Base-by-base conservation (phyloP, 2,329 filamentous ascomycete genomes). In the Ophiocordyceps camponoti-floridani region DNA sequence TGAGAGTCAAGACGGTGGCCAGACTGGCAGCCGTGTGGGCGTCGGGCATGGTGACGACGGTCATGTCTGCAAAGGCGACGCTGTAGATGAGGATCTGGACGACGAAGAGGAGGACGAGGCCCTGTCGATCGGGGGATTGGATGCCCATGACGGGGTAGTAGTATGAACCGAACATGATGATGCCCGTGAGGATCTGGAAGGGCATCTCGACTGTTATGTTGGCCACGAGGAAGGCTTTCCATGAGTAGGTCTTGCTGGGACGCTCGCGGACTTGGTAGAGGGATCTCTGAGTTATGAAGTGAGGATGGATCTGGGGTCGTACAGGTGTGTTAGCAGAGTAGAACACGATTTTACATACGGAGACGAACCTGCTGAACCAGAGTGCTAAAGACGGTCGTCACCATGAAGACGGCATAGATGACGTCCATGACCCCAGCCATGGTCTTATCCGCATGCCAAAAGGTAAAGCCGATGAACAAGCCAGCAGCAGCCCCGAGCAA, bases 401-500 rank as follows among this genome's bases (percentile, higher is more conserved):
- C 64, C 71, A 89, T 83, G 70, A 93, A 93, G 50, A 91, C 81
- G 56, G 78, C 73, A 58, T 91, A 93, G 69, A 89, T 79, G 52
- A 88, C 82, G 63, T 91, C 56, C 23, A 23, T 23, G 23, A 23
- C 23, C 23, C 23, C 23, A 23, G 23, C 23, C 23, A 23, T 23
- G 5, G 23, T 23, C 23, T 5, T 23, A 23, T 88, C 61, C 88
- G 83, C 12, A 93, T 68, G 44, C 85, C 86, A 84, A 62, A 91
- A 87, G 44, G 82, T 79, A 59, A 88, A 86, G 28, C 84, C 85
- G 53, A 91, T 84, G 59, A 89, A 93, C 12, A 93, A 69, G 4
- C 79, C 64, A 30, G 73, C 64, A 13, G 77, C 62, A 19, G 73
- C 64, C 56, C 79, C 85, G 16, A 93, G 77, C 1, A 71, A 66